Evolutionary conservation across 176 grass and related monocot genomes (phyloP), one percentile per base, ranked within the genome.

Genomic region (Juncus effusus): DNA sequence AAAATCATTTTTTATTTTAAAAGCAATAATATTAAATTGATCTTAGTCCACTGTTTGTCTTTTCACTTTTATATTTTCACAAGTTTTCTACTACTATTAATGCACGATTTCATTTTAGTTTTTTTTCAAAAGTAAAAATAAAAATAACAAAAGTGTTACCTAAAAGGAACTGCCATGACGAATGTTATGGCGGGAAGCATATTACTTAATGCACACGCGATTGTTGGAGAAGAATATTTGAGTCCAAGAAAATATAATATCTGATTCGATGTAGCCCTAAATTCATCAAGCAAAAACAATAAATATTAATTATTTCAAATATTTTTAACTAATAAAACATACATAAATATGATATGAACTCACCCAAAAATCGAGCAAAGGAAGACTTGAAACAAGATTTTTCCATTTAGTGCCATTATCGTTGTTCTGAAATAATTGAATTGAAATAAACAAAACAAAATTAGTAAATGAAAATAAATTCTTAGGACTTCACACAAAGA

Each of bases 111-210:
- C 19, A 28, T 28, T 28, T 28, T 28, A 28, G 1, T 1, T 28
- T 28, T n/a, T 28, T 28, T 28, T 28, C 19, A 28, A 28, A 28
- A 28, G 19, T 28, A 28, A 28, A 28, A 28, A 0, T 28, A 0
- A 28, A 28, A 28, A 28, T 28, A 28, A 28, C 19, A 28, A 44
- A 4, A 64, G 36, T 65, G 44, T 50, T 69, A 71, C 88, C 77
- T 76, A 9, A 97, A 76, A 15, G 69, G 82, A 6, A 84, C 75
- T 7, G 93, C 88, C 80, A 97, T 79, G 61, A 89, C 37, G 72
- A 97, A 97, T 28, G 93, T 97, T 7, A 92, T 73, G 41, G 93
- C 88, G 8, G 93, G 93, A 15, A 97, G 82, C 63, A 75, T 92
- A 77, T 97, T 97, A 51, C 44, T 68, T 0, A 97, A 85, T 53